Evolutionary conservation across 2,329 filamentous ascomycete genomes (phyloP).

Genomic region (Claviceps sp.): DNA sequence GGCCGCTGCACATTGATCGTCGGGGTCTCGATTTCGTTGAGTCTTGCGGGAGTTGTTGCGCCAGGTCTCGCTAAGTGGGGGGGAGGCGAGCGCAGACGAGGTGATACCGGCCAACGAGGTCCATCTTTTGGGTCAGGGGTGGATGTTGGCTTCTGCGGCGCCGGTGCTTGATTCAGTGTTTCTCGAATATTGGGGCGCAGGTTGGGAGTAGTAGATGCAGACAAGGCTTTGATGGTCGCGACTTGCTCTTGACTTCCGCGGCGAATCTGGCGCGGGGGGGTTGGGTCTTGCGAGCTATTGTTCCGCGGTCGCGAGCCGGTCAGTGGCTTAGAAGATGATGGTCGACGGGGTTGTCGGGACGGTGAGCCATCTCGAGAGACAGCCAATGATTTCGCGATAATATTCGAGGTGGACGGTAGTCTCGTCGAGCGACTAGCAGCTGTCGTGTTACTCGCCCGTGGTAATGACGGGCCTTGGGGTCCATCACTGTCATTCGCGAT

Average conservation of each 20-base stretch:
- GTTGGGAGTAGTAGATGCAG: constrained; percentile 52
- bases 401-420: constrained; percentile 24
- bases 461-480: constrained; percentile 1
- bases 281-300: constrained; percentile 50
- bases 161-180: constrained; percentile 43
- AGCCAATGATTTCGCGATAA: constrained; percentile 22
- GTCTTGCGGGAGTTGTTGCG: constrained; percentile 27
- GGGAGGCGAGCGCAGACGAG: constrained; percentile 64
- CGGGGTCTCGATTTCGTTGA: constrained; percentile 36
- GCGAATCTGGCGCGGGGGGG: constrained; percentile 40
- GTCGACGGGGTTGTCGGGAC: constrained; percentile 24
- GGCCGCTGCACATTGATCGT: constrained; percentile 39
- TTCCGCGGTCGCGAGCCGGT: constrained; percentile 44
- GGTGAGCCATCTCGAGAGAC: constrained; percentile 36
- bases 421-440: constrained; percentile 19
- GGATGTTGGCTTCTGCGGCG: constrained; percentile 47
- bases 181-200: constrained; percentile 50
- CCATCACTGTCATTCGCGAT: neutral
- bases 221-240: constrained; percentile 52
- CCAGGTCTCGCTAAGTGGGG: constrained; percentile 38
- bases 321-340: constrained; percentile 21
- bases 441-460: constrained; percentile 9
- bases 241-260: constrained; percentile 45
- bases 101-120: constrained; percentile 65
- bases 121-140: constrained; percentile 39